Evolutionary conservation across 2,329 filamentous ascomycete genomes (phyloP), one percentile per base, ranked within the genome.

Genomic region (Herpomyces periplanetae): DNA sequence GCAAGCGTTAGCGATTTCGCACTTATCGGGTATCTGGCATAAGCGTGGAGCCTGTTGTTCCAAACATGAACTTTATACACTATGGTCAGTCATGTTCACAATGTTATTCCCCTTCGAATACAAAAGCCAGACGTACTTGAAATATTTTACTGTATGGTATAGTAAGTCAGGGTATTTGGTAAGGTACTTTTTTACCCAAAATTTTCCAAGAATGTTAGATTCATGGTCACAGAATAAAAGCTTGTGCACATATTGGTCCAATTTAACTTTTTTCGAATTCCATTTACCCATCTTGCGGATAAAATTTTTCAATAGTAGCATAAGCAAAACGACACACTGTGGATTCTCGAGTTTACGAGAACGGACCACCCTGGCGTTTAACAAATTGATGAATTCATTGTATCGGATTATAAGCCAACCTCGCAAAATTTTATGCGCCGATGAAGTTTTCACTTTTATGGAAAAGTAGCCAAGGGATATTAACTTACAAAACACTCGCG

Each of bases 401-500:
- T 69, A 55, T 26, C 60, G 50, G 26, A 61, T 60, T 32, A 55
- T 64, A 25, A 91, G 43, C 71, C 73, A 87, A 21, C 51, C 47
- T 1, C 61, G 49, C 21, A 87, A 55, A 5, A 66, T 53, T 4
- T 44, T 40, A 25, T 87, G 68, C 30, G 66, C 64, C 25, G 71
- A 62, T 5, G 55, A 52, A 21, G 53, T 46, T 10, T 45, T 49
- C 29, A 54, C 58, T 29, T 49, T 55, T 34, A 54, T 52, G 10
- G 49, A 45, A 31, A 91, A 41, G 24, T 49, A 51, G 17, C 71
- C 69, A 16, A 56, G 51, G 2, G 62, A 61, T 25, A 84, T 51
- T 23, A 91, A 43, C 24, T 66, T 55, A 33, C 71, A 54, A 34
- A 88, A 88, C 13, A 84, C 56, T 28, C 73, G 54, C 37, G 71